Evolutionary conservation across 257 asterid genomes (phyloP).

Genomic region (Solanum dulcamara): DNA sequence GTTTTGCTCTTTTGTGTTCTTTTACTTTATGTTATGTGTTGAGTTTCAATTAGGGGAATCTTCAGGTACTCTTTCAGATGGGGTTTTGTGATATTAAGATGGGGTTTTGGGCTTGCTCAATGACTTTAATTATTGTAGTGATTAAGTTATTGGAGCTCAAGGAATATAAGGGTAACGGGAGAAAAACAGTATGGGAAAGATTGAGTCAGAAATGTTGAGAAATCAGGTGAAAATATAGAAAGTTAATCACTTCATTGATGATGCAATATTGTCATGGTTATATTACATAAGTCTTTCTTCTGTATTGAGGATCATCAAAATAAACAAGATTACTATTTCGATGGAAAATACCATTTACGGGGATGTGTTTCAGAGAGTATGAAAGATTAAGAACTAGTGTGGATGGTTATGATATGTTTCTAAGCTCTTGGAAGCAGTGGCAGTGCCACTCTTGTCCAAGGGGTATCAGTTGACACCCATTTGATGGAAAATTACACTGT

Average conservation of each 20-base stretch:
- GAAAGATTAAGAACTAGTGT: neutral
- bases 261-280: neutral
- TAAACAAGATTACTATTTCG: neutral
- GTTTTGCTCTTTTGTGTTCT: neutral
- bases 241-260: neutral
- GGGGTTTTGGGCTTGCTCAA: neutral
- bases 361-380: neutral
- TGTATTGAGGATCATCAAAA: neutral
- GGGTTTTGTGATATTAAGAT: neutral
- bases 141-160: neutral
- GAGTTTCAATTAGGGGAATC: neutral
- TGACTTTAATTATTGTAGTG: neutral
- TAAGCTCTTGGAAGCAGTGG: neutral
- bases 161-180: neutral
- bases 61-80: neutral
- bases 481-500: neutral
- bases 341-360: neutral
- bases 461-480: neutral
- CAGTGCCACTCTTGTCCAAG: neutral
- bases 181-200: neutral
- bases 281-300: neutral
- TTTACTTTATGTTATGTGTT: neutral
- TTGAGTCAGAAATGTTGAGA: neutral
- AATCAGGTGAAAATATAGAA: neutral
- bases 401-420: neutral